Evolutionary conservation across 108 stramenopile genomes (phyloP).

Genomic region (Cyclotella baltica): DNA sequence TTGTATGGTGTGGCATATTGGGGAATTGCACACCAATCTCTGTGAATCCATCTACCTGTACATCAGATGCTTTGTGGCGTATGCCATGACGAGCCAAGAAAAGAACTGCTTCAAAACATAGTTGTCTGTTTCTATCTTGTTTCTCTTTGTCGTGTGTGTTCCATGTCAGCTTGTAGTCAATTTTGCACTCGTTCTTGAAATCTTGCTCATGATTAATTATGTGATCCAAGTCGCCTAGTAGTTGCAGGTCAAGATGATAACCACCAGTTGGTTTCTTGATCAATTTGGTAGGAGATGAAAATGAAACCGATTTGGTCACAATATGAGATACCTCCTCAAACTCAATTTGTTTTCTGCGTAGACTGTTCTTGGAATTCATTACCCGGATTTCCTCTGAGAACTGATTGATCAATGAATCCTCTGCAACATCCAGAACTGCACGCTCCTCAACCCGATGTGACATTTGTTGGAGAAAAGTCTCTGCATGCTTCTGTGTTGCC

Average conservation of each 20-base stretch:
- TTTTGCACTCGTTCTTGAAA: not conserved
- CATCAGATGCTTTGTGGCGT: not conserved
- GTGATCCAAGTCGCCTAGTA: not conserved
- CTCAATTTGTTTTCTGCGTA: not conserved
- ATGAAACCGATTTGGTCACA: too few species aligned
- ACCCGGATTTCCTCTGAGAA: not conserved
- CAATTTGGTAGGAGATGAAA: too few species aligned
- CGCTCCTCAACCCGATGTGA: not conserved
- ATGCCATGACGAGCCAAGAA: not conserved
- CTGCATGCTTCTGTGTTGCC: not conserved
- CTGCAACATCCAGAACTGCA: not conserved
- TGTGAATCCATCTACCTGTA: not conserved
- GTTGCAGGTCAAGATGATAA: not conserved
- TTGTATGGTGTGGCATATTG: not conserved
- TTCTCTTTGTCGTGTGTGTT: not conserved
- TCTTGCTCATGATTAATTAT: not conserved
- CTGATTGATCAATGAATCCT: not conserved
- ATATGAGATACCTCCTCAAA: not conserved
- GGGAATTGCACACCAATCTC: not conserved
- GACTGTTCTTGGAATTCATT: not conserved
- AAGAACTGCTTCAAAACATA: not conserved
- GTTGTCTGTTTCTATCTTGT: not conserved
- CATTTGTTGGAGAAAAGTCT: not conserved
- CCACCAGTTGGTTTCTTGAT: not conserved
- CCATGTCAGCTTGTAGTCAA: not conserved